These are phyloP conservation scores for Wickerhamomyces alni DNA, from an alignment of 805 yeast species.

Conservation along the genomic window DNA sequence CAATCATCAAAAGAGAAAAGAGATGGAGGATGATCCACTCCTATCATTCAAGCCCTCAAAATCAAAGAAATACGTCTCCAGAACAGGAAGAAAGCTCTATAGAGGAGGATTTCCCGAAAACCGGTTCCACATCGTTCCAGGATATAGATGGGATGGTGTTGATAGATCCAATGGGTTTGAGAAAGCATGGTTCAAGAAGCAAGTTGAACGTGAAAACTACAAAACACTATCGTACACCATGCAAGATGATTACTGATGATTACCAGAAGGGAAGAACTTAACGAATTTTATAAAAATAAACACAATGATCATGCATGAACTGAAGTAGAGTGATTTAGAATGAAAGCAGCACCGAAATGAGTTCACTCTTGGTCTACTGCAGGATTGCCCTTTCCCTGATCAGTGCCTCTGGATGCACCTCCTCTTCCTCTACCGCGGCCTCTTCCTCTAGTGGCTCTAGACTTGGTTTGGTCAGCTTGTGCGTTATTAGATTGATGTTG, in stretches of 20 bases:
- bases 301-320: too few species aligned
- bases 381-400: too few species aligned
- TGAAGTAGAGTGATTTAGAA: too few species aligned
- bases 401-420: conserved; percentile 6
- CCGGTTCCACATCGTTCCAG: conserved; percentile 73
- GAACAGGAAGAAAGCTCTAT: conserved; percentile 51
- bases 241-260: conserved; percentile 35
- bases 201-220: conserved; percentile 28
- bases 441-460: conserved; percentile 10
- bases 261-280: not conserved
- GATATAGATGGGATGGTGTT: conserved; percentile 87
- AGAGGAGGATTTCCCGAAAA: conserved; percentile 54
- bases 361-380: too few species aligned
- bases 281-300: too few species aligned
- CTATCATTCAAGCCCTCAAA: conserved; percentile 33
- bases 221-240: conserved; percentile 28
- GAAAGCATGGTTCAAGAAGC: conserved; percentile 44
- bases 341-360: too few species aligned
- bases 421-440: conserved; percentile 17
- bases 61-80: conserved; percentile 20
- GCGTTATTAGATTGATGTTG: not conserved
- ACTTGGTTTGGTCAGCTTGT: not conserved
- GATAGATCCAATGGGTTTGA: conserved; percentile 90
- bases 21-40: conserved; percentile 62
- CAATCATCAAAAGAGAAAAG: conserved; percentile 24